Conservation (phyloP, 1,284 basidiomycete species). For the Cutaneotrichosporon sp. region DNA sequence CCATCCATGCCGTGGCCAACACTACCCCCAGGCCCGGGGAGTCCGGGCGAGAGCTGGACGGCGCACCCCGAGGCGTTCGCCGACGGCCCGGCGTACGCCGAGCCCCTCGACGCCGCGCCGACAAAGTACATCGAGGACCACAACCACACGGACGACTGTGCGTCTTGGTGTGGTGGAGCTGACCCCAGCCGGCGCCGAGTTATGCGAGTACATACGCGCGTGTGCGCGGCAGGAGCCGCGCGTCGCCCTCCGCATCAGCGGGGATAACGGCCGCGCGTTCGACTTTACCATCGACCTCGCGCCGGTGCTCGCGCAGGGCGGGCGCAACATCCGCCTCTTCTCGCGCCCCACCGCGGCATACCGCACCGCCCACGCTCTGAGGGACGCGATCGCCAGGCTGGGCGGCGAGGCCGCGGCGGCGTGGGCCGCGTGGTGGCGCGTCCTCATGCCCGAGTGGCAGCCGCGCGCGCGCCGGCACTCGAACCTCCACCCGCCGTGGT, state of each 20-base stretch:
- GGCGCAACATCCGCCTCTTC: neutral
- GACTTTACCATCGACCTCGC: conserved; percentile 3
- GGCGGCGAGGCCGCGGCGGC: neutral
- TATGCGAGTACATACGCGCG: neutral
- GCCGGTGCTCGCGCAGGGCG: neutral
- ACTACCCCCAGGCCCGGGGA: neutral
- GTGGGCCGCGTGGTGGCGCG: neutral
- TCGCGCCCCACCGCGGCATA: neutral
- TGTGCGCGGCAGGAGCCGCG: neutral
- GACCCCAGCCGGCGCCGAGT: neutral
- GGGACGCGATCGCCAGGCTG: neutral
- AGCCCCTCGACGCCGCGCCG: neutral
- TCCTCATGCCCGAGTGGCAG: neutral
- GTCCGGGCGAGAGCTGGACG: neutral
- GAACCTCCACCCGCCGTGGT: neutral
- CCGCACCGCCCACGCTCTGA: neutral
- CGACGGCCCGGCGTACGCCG: neutral
- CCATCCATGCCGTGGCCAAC: neutral
- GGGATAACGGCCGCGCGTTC: neutral
- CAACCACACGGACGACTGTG: neutral
- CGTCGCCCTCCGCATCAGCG: neutral
- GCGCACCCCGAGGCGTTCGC: neutral
- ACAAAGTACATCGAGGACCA: neutral
- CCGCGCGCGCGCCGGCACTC: neutral
- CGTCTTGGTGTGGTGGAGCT: neutral